Evolutionary conservation across 2,329 filamentous ascomycete genomes (phyloP), one percentile per base, ranked within the genome.

Genomic region (Cytospora piceicola): DNA sequence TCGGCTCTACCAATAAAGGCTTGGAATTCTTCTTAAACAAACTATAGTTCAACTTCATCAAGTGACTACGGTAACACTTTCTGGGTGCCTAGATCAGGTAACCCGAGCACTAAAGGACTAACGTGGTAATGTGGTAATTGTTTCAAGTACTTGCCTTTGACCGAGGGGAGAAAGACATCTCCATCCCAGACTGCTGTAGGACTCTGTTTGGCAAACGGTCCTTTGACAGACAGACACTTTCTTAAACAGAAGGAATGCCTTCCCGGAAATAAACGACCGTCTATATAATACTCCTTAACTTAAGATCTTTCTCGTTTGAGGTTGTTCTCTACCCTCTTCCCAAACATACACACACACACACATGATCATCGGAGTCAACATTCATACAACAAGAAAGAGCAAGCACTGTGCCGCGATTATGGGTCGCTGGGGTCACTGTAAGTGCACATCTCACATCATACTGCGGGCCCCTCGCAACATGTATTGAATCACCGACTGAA

Each of bases 391-490:
- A 30, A 17, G 3, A 14, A 11, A 61, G 56, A 58, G 11, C 34
- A 17, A 42, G 34, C n/a, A 24, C 9, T 8, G 15, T 4, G 24
- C 12, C 32, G n/a, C 17, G 34, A 54, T 22, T 32, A 66, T 66
- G 64, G 54, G 58, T 58, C 64, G 64, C 34, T 66, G 64, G 58
- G 58, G 34, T 51, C 58, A 66, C 24, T 51, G 64, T 62, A 17
- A 58, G 58, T 53, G n/a, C n/a, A 49, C 7, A 34, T 11, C 24
- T 15, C 9, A n/a, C 15, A 20, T 6, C 36, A 39, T 24, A 14
- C 15, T 30, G 2, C n/a, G 4, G 24, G 30, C 55, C 5, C n/a
- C 15, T 29, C 14, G 20, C 11, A 2, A 27, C 3, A 14, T 12
- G 24, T 54, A 17, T 29, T 5, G 7, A 8, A 14, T 24, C 30